Base-by-base conservation (phyloP, 83 land plant genomes). In the Thuja plicata region DNA sequence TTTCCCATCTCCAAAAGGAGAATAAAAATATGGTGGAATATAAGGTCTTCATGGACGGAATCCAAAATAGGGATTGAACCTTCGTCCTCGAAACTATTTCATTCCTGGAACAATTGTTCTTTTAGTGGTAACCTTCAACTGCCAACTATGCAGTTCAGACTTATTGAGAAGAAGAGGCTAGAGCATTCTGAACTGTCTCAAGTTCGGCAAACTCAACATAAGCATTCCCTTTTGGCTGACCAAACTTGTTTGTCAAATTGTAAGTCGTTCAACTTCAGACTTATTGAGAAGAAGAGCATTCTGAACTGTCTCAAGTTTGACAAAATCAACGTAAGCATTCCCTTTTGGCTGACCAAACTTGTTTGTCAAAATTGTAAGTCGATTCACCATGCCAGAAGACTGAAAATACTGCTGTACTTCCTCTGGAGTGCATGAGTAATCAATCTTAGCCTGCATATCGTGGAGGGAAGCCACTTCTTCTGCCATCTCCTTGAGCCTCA, bases 361-460 rank as follows among this genome's bases (percentile, higher is more conserved):
- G 92, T 97, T 96, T 7, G 98, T 96, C 89, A 97, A 92, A 88
- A 97, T 97, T 70, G 99, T 96, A 41, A 97, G 98, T 45, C 97
- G 89, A 92, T 96, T 97, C 1, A 97, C 99, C 0, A 98, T 97
- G 57, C 99, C 99, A 92, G 98, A 97, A 9, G 99, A 95, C 88
- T 97, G 99, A 89, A 97, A 97, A 91, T 97, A 98, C 87, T 96
- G 99, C 91, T 96, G 98, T 66, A 97, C 98, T 91, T 97, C 99
- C 89, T 97, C 99, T 85, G 97, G 98, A 54, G 97, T 97, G 88
- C 99, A 97, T 5, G 97, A 93, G 90, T 96, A 97, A 92, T 97
- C 99, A 87, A 97, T 98, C 99, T 97, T 97, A 27, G 99, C 99
- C 86, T 97, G 98, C 99, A 97, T 97, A 88, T 97, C 98, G 6